These are phyloP conservation scores for Zygosaccharomyces pseudobailii DNA, from an alignment of 1,139 yeast species.

Conservation along the genomic window DNA sequence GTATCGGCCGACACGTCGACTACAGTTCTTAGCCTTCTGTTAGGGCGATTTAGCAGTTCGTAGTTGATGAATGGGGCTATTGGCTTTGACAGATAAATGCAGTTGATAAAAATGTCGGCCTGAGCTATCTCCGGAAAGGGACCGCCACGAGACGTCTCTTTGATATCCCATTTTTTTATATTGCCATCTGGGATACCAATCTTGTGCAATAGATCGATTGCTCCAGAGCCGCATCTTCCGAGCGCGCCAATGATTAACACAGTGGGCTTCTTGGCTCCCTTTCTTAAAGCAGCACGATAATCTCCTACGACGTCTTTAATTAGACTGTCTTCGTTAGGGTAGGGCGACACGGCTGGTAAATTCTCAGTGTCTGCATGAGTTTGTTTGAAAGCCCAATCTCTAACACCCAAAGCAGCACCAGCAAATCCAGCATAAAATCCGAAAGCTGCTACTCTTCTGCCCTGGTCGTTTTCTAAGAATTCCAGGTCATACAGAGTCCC, in stretches of 20 bases:
- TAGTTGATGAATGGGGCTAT: conserved; percentile 84
- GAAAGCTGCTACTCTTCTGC: conserved; percentile 98
- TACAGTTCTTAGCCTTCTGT: conserved; percentile 79
- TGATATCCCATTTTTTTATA: conserved; percentile 91
- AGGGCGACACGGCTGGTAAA: conserved; percentile 74
- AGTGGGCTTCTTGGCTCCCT: conserved; percentile 67
- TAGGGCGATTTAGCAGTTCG: conserved; percentile 55
- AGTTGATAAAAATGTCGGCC: conserved; percentile 87
- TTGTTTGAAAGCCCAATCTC: conserved; percentile 93
- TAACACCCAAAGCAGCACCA: conserved; percentile 94
- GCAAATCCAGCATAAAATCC: conserved; percentile 99
- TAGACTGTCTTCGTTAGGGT: conserved; percentile 71
- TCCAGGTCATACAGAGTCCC: conserved; percentile 91
- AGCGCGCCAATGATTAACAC: conserved; percentile 92
- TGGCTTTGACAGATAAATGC: conserved; percentile 90
- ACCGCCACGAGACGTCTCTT: conserved; percentile 95
- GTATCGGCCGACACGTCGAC: conserved; percentile 99
- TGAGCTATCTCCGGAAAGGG: conserved; percentile 88
- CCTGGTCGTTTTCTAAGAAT: conserved; percentile 87
- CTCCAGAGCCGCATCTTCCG: conserved; percentile 99
- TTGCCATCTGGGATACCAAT: conserved; percentile 84
- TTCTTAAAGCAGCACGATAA: conserved; percentile 53
- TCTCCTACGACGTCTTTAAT: conserved; percentile 64
- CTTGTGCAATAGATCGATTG: conserved; percentile 73
- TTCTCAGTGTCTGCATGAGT: conserved; percentile 60